A percentile compares a stretch with the other conserved stretches of the same genome.
These are phyloP conservation scores for Trichoderma atrobrunneum DNA, from an alignment of 2,329 filamentous ascomycete genomes.

Conservation along the genomic window DNA sequence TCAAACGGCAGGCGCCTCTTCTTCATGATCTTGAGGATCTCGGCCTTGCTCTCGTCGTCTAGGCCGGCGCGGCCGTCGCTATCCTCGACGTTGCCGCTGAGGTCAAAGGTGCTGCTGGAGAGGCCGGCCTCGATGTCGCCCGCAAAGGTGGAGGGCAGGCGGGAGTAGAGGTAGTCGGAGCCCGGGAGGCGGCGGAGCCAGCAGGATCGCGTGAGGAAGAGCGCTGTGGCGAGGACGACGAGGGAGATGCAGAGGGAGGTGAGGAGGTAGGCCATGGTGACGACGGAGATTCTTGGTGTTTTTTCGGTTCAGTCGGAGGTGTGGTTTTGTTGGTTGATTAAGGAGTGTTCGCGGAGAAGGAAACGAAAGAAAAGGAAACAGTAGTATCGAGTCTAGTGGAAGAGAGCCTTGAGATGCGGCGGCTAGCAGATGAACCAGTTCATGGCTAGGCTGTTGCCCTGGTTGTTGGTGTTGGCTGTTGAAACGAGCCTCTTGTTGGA, in stretches of 20 bases:
- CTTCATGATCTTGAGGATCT: slow-evolving; percentile 91
- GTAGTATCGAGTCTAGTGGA: neutral
- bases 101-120: slow-evolving; percentile 77
- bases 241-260: slow-evolving; percentile 72
- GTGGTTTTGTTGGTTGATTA: neutral
- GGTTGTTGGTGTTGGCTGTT: neutral
- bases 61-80: slow-evolving; percentile 79
- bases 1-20: slow-evolving; percentile 78
- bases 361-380: neutral
- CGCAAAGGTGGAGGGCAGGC: slow-evolving; percentile 72
- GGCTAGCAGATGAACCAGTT: slow-evolving; percentile 13
- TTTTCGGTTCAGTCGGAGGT: neutral
- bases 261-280: slow-evolving; percentile 73
- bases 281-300: neutral
- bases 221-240: slow-evolving; percentile 67
- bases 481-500: neutral
- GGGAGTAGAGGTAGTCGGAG: slow-evolving; percentile 68
- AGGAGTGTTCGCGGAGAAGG: neutral
- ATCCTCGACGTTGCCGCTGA: slow-evolving; percentile 73
- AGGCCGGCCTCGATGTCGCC: slow-evolving; percentile 87
- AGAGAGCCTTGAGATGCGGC: neutral
- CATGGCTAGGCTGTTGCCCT: slow-evolving; percentile 16
- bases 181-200: slow-evolving; percentile 67
- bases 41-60: slow-evolving; percentile 74
- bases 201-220: slow-evolving; percentile 75